Evolutionary conservation across 164 flowering plant genomes (phyloP).

Genomic region (Nymphaea thermarum): DNA sequence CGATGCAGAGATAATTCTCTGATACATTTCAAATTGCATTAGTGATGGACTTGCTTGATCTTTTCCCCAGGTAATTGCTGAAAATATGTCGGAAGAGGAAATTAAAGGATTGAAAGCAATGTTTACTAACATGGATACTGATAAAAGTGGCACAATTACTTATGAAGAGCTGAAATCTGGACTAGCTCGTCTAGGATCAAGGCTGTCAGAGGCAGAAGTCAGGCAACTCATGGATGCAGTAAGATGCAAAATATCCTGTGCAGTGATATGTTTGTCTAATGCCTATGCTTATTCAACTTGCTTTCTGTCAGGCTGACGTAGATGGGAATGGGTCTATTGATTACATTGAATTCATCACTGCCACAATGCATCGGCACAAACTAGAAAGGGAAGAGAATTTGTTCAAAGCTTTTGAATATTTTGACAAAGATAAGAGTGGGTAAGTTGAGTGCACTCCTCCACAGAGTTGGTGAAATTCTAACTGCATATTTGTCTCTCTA

Average conservation of each 20-base stretch:
- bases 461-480: too few relatives aligned
- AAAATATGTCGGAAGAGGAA: slow-evolving; percentile 76
- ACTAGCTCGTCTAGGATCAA: slow-evolving; percentile 79
- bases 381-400: slow-evolving; percentile 85
- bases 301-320: slow-evolving; percentile 66
- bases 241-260: slow-evolving; percentile 16
- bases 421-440: slow-evolving; percentile 89
- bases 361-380: slow-evolving; percentile 86
- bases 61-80: slow-evolving; percentile 65
- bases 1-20: too few relatives aligned
- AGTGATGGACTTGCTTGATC: neutral
- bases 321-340: slow-evolving; percentile 90
- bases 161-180: slow-evolving; percentile 81
- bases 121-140: slow-evolving; percentile 89
- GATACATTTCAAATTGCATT: neutral
- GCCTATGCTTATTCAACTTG: slow-evolving; percentile 1
- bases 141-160: slow-evolving; percentile 81
- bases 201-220: slow-evolving; percentile 77
- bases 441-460: slow-evolving; percentile 18
- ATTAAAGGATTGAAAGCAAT: slow-evolving; percentile 81
- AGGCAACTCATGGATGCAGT: slow-evolving; percentile 95
- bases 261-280: neutral
- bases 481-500: too few relatives aligned
- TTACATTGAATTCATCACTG: slow-evolving; percentile 85
- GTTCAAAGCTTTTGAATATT: slow-evolving; percentile 65